phyloP scores from a whole-genome alignment of 202 grass and related monocot genomes.

The Eragrostis tef region DNA sequence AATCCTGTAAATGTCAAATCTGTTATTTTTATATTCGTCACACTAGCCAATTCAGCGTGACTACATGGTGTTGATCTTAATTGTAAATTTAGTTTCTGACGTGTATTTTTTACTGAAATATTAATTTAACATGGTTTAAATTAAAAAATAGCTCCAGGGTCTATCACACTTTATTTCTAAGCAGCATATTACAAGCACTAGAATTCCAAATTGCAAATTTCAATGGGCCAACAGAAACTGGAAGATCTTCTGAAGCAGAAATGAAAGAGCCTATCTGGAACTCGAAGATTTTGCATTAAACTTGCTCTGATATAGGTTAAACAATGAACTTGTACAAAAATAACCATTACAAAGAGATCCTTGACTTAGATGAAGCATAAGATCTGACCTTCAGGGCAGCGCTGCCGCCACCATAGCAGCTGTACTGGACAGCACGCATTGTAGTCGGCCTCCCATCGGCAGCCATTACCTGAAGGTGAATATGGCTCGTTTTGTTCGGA shows the following conservation, averaged over 20 bases:
- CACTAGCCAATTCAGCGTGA: too few species aligned
- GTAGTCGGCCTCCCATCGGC: neutral
- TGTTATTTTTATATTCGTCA: too few species aligned
- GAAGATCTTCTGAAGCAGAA: neutral
- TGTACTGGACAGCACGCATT: conserved; percentile 60
- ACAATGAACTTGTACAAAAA: neutral
- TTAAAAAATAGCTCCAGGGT: too few species aligned
- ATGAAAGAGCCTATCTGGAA: neutral
- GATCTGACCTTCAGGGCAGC: conserved; percentile 48
- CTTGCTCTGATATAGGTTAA: neutral
- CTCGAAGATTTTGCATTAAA: neutral
- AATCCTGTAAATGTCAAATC: too few species aligned
- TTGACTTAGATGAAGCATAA: neutral
- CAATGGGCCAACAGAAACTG: too few species aligned
- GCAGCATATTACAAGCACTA: too few species aligned
- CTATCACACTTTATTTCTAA: too few species aligned
- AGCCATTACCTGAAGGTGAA: conserved; percentile 12
- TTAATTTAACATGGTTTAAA: too few species aligned
- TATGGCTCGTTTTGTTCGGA: neutral
- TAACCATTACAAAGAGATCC: neutral
- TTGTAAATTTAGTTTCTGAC: too few species aligned
- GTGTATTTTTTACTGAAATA: too few species aligned
- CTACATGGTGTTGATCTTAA: too few species aligned
- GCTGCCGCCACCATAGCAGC: conserved; percentile 50
- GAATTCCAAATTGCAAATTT: neutral